phyloP scores from a whole-genome alignment of 164 flowering plant species.

The Magnolia kwangsiensis region DNA sequence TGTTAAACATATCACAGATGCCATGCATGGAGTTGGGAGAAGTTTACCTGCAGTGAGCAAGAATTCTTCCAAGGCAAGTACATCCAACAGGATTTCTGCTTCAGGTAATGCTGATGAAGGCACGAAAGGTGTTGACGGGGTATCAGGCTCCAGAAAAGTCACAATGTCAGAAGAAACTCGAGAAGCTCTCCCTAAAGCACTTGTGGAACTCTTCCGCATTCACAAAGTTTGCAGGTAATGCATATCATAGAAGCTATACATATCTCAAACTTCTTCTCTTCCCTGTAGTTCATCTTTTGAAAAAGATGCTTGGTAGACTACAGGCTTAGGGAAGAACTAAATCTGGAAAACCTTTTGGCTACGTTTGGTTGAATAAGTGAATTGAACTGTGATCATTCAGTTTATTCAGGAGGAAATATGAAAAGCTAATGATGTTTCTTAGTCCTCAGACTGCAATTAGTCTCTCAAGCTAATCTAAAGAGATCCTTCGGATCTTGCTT shows the following conservation, averaged over 20 bases:
- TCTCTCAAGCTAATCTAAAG: no score
- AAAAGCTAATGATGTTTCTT: no score
- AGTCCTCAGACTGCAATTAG: no score
- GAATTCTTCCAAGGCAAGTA: slow-evolving; percentile 19
- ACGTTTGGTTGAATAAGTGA: no score
- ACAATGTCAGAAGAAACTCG: slow-evolving; percentile 61
- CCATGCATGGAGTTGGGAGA: slow-evolving; percentile 14
- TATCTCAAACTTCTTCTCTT: no score
- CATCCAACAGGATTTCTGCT: slow-evolving; percentile 11
- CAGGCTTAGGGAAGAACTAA: no score
- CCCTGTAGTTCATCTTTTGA: no score
- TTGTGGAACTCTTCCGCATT: slow-evolving; percentile 44
- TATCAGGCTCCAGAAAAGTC: slow-evolving; percentile 7
- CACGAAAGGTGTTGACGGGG: slow-evolving; percentile 19
- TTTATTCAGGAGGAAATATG: no score
- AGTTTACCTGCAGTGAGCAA: slow-evolving; percentile 13
- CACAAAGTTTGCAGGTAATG: slow-evolving; percentile 80
- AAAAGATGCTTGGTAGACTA: no score
- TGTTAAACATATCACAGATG: slow-evolving; percentile 21
- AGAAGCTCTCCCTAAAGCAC: slow-evolving; percentile 58
- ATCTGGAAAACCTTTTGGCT: no score
- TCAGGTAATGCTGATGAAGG: slow-evolving; percentile 24
- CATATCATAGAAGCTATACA: neutral
- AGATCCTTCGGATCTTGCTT: no score
- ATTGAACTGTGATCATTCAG: no score